Evolutionary conservation across 805 yeast genomes (phyloP).

Genomic region (Zygosaccharomyces bailii): DNA sequence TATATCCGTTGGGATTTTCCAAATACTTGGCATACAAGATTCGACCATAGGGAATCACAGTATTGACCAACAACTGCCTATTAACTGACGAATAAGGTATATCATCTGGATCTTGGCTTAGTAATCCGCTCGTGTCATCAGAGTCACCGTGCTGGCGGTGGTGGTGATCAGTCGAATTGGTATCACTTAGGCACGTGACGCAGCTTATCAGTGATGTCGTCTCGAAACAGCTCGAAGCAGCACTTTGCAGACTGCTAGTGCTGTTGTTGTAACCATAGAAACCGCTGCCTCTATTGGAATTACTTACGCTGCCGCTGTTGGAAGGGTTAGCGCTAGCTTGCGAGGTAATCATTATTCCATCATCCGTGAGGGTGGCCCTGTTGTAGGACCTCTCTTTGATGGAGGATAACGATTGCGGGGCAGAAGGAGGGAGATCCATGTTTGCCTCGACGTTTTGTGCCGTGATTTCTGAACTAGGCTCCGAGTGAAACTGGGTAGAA

Average conservation of each 20-base stretch:
- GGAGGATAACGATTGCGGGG: slow-evolving; percentile 8
- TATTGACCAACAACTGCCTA: slow-evolving; percentile 34
- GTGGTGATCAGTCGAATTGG: slow-evolving; percentile 13
- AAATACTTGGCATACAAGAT: slow-evolving; percentile 29
- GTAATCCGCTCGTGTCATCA: background rate
- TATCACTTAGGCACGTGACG: slow-evolving; percentile 33
- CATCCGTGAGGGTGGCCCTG: slow-evolving; percentile 35
- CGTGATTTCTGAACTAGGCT: slow-evolving; percentile 11
- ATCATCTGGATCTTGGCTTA: slow-evolving; percentile 9
- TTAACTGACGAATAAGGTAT: slow-evolving; percentile 25
- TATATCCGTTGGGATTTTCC: slow-evolving; percentile 14
- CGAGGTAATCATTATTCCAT: slow-evolving; percentile 37
- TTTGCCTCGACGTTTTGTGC: slow-evolving; percentile 13
- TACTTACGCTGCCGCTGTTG: slow-evolving; percentile 6
- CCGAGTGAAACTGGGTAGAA: slow-evolving; percentile 10
- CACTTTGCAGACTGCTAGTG: slow-evolving; percentile 8
- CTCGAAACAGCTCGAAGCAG: slow-evolving; percentile 22
- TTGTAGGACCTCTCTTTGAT: slow-evolving; percentile 11
- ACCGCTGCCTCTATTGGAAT: slow-evolving; percentile 1
- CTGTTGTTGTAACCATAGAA: slow-evolving; percentile 10
- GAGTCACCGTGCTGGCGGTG: slow-evolving; percentile 8
- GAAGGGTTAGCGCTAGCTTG: slow-evolving; percentile 18
- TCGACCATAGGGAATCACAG: slow-evolving; percentile 34
- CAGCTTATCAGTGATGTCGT: slow-evolving; percentile 36
- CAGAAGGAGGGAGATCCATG: slow-evolving; percentile 12